Evolutionary conservation across 1,139 yeast species (phyloP).

Genomic region (Kluyveromyces sp.): DNA sequence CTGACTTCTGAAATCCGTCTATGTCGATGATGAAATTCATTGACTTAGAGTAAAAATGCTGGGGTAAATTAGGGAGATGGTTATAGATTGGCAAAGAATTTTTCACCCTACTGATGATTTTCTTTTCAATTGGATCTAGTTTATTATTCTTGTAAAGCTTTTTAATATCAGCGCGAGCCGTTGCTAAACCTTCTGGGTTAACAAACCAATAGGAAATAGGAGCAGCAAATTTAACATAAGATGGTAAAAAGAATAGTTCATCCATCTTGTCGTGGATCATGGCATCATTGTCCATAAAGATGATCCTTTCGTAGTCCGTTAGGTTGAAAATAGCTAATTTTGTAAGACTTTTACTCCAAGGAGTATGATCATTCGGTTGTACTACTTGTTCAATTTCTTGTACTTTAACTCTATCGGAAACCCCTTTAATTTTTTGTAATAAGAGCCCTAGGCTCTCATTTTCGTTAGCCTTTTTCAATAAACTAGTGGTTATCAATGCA

Average conservation of each 20-base stretch:
- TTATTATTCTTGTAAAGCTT: conserved; percentile 16
- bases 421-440: conserved; percentile 12
- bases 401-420: conserved; percentile 24
- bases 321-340: conserved; percentile 47
- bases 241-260: conserved; percentile 41
- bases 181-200: conserved; percentile 15
- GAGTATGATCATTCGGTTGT: conserved; percentile 22
- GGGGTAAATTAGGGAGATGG: conserved; percentile 27
- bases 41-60: conserved; percentile 15
- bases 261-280: conserved; percentile 32
- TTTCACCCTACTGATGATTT: conserved; percentile 16
- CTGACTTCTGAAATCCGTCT: conserved; percentile 20
- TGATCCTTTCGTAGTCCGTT: conserved; percentile 40
- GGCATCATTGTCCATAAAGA: conserved; percentile 39
- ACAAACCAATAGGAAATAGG: conserved; percentile 28
- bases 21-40: conserved; percentile 21
- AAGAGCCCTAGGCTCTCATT: conserved; percentile 7
- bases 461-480: conserved; percentile 13
- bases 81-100: conserved; percentile 25
- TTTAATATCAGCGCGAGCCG: conserved; percentile 17
- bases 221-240: conserved; percentile 27
- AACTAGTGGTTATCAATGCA: conserved; percentile 28
- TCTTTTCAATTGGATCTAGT: conserved; percentile 18
- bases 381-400: conserved; percentile 22
- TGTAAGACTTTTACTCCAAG: conserved; percentile 49